Percentiles rank a stretch among this genome's conserved stretches.
phyloP scores from a whole-genome alignment of 2,329 filamentous ascomycete species.

The Hortaea sp. region DNA sequence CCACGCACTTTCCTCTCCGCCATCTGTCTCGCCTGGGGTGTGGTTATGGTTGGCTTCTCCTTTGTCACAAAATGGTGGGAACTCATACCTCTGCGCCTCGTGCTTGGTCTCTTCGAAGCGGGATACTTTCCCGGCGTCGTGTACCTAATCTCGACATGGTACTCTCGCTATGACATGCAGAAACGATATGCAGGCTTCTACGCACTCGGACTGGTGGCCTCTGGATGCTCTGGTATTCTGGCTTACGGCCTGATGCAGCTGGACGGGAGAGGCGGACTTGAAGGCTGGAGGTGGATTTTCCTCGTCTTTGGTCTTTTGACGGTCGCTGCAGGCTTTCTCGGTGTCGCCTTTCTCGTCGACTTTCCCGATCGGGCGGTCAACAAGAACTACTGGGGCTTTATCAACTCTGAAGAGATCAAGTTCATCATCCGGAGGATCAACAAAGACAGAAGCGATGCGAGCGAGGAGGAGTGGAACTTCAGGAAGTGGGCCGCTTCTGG shows the following conservation, averaged over 20 bases:
- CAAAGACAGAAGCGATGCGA: constrained; percentile 40
- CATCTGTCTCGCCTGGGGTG: neutral
- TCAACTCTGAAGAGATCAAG: constrained; percentile 33
- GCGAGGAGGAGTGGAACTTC: constrained; percentile 36
- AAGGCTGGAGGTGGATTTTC: too few relatives aligned
- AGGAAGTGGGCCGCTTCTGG: constrained; percentile 38
- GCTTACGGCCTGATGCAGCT: too few relatives aligned
- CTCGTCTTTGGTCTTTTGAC: too few relatives aligned
- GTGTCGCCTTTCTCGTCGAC: too few relatives aligned
- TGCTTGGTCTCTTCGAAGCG: constrained; percentile 46
- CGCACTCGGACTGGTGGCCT: too few relatives aligned
- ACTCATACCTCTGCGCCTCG: constrained; percentile 17
- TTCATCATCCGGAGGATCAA: constrained; percentile 42
- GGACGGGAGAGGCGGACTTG: too few relatives aligned
- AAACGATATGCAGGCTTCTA: too few relatives aligned
- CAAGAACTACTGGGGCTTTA: constrained; percentile 18
- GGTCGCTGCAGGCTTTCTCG: too few relatives aligned
- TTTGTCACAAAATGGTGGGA: neutral
- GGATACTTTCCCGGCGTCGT: constrained; percentile 47
- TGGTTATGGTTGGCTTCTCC: neutral
- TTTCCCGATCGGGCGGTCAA: too few relatives aligned
- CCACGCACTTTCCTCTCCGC: neutral
- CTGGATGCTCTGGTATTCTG: too few relatives aligned
- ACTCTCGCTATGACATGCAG: constrained; percentile 25
- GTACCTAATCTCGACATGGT: constrained; percentile 48